These are phyloP conservation scores for Daldinia eschscholtzii DNA, from an alignment of 2,329 filamentous ascomycete species.

Conservation along the genomic window DNA sequence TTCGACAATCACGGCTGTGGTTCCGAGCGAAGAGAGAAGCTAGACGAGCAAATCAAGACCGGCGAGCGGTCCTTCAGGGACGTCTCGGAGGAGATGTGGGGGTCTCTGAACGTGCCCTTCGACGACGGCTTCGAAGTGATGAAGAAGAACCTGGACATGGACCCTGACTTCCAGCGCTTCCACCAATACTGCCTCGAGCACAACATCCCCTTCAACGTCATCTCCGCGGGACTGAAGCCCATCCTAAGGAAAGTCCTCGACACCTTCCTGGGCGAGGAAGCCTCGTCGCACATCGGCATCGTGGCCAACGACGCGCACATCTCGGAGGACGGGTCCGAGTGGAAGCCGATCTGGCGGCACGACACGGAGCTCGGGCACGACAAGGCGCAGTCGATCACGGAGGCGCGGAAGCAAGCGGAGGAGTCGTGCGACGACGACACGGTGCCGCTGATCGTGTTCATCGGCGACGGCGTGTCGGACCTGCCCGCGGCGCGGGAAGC, in stretches of 20 bases:
- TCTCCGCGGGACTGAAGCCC: slow-evolving; percentile 75
- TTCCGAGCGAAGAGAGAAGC: slow-evolving; percentile 63
- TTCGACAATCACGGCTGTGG: slow-evolving; percentile 76
- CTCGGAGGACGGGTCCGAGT: slow-evolving; percentile 67
- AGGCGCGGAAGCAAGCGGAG: slow-evolving; percentile 68
- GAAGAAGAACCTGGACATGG: slow-evolving; percentile 71
- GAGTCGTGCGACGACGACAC: slow-evolving; percentile 68
- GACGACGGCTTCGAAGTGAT: slow-evolving; percentile 76
- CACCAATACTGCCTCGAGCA: slow-evolving; percentile 74
- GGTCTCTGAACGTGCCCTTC: slow-evolving; percentile 74
- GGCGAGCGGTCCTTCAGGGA: slow-evolving; percentile 76
- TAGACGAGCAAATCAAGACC: slow-evolving; percentile 73
- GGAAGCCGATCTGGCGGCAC: slow-evolving; percentile 77
- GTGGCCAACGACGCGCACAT: slow-evolving; percentile 76
- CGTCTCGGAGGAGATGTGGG: slow-evolving; percentile 80
- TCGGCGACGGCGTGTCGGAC: slow-evolving; percentile 77
- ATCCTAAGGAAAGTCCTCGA: slow-evolving; percentile 72
- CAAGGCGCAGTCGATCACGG: slow-evolving; percentile 73
- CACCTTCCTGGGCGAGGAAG: slow-evolving; percentile 72
- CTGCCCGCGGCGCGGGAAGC: slow-evolving; percentile 74
- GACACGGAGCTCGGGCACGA: slow-evolving; percentile 75
- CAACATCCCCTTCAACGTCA: slow-evolving; percentile 76
- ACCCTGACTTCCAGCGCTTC: slow-evolving; percentile 73
- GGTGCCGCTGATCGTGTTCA: slow-evolving; percentile 76
- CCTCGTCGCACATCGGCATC: slow-evolving; percentile 71